Evolutionary conservation across 768 basidiomycete species (phyloP).

Genomic region (Mycena polygramma): DNA sequence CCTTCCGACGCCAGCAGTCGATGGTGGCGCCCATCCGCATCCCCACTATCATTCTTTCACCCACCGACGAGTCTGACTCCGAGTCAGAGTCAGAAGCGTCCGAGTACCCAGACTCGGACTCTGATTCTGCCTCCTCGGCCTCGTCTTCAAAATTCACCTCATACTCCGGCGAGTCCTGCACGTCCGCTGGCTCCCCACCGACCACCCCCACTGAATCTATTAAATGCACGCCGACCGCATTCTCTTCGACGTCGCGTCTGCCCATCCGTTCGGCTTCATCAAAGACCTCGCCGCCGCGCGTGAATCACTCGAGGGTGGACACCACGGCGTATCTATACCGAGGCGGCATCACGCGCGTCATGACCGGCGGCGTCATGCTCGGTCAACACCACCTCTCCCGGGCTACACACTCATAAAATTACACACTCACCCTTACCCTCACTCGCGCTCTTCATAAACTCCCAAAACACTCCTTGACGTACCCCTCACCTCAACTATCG

Average conservation of each 20-base stretch:
- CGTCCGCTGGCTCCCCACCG: conserved; percentile 28
- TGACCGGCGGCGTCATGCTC: conserved; percentile 42
- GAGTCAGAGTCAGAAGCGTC: conserved; percentile 21
- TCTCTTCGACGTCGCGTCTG: conserved; percentile 6
- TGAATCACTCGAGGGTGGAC: not conserved
- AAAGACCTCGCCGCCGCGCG: too few relatives aligned
- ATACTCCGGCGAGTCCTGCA: conserved; percentile 26
- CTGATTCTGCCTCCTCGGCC: conserved; percentile 21
- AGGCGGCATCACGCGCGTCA: conserved; percentile 37
- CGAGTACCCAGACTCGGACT: conserved; percentile 8
- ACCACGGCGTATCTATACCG: conserved; percentile 25
- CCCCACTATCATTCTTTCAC: conserved; percentile 6
- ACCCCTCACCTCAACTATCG: too few relatives aligned
- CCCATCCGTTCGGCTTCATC: not conserved
- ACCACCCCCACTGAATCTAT: not conserved
- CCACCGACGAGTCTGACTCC: not conserved
- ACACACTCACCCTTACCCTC: too few relatives aligned
- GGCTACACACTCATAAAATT: conserved; percentile 10
- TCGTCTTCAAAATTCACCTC: conserved; percentile 17
- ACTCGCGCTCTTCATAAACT: too few relatives aligned
- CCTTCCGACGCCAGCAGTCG: conserved; percentile 22
- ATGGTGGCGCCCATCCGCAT: conserved; percentile 11
- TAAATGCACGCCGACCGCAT: conserved; percentile 8
- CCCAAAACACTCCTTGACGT: not conserved
- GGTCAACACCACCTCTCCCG: conserved; percentile 18